Base-by-base conservation (phyloP, 1,284 basidiomycete species). In the Ceratobasidium sp. region DNA sequence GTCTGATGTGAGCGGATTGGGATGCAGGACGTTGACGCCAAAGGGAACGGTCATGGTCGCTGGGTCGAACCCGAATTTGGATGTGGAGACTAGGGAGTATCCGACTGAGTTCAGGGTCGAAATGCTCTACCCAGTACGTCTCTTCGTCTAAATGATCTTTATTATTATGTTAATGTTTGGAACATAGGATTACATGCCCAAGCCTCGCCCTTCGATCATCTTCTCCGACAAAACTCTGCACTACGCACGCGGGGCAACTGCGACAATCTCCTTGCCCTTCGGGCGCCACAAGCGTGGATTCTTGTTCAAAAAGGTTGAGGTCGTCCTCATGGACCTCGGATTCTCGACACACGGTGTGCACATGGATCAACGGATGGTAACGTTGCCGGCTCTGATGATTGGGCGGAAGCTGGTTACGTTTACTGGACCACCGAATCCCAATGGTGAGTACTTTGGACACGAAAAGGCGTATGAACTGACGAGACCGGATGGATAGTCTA, bases 291-390 rank as follows among this genome's bases (percentile, higher is more conserved):
- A 77, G 81, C 81, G 92, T 93, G 81, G 87, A 89, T 75, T 93
- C 92, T 3, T 93, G 92, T 33, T 33, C 15, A 90, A 89, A 80
- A 89, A 90, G 80, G 83, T 88, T 56, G 84, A 91, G 26, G 93
- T 97, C 23, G 90, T 92, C 77, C 85, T 99, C 80, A 88, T 95
- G 79, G 93, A 97, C 78, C 90, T 92, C 42, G 97, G 97, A 7
- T 98, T 96, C 87, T 95, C 95, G 0, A 98, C 96, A 0, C 97
- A 98, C 84, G 96, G 92, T 38, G 94, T 98, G 91, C 96, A 97
- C 87, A 96, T 96, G 93, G 94, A 94, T 42, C 94, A 96, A 84
- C 90, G 94, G 26, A 87, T 87, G 80, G 81, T 94, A 4, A 88
- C 87, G 12, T 87, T 96, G 61, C 94, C 33, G 33, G 33, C 33